Base-by-base conservation (phyloP, 169 alveolate species). In the Eimeria praecox region DNA sequence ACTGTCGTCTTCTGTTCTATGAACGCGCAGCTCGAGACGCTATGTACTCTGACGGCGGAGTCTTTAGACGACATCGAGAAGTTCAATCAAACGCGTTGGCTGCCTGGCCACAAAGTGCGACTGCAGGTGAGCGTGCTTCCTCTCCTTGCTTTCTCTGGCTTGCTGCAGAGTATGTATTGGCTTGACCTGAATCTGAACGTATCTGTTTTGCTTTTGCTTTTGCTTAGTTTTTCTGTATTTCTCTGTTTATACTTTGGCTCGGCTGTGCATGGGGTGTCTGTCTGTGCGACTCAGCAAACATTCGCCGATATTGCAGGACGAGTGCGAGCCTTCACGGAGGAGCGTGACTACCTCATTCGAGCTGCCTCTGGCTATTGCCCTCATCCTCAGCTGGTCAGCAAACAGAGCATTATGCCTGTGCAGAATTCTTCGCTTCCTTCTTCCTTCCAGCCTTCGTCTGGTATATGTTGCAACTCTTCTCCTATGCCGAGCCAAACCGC, bases 41-140 rank as follows among this genome's bases (percentile, higher is more conserved):
- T 98, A 82, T 95, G 97, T 33, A 97, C 99, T 49, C 96, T 98
- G 78, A 98, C 98, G 46, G 95, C 97, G 54, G 99, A 97, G 86
- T 90, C 98, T 10, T 96, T 98, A 92, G 98, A 97, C 64, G 99
- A 98, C 86, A 98, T 98, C 54, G 99, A 98, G 96, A 94, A 96
- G 54, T 98, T 96, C 96, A 97, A 97, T 71, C 97, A 97, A 56
- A 97, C 98, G 44, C 96, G 97, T 87, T 98, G 99, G 99, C 97
- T 98, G 56, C 99, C 99, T 1, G 99, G 99, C 4, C 99, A 98
- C 97, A 98, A 98, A 96, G 98, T 98, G 62, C 78, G 97, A 30
- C 85, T 96, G 56, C 90, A 85, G 91, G 96, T 94, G 30, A 83
- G 94, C 24, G 8, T n/a, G n/a, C n/a, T n/a, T n/a, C n/a, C n/a